Conservation (phyloP, 352 stramenopile species). For the Thraustotheca clavata region DNA sequence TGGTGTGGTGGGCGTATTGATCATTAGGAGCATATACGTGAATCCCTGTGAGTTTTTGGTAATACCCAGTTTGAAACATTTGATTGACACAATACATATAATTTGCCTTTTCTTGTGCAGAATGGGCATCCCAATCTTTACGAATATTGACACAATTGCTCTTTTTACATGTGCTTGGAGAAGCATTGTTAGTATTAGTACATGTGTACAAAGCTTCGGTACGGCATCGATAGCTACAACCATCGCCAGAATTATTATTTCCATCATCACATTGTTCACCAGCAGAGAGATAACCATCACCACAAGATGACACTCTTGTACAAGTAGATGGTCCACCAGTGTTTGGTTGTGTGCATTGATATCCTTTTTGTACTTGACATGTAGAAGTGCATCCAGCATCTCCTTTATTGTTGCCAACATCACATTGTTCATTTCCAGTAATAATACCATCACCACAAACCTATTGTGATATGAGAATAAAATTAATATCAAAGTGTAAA, state of each 20-base stretch:
- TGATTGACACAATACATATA: constrained; percentile 2
- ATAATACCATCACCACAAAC: constrained; percentile 25
- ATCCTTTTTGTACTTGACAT: constrained; percentile 22
- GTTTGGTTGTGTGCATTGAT: constrained; percentile 18
- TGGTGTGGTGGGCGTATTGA: constrained; percentile 18
- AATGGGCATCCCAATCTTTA: constrained; percentile 2
- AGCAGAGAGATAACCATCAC: constrained; percentile 22
- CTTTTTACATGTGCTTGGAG: constrained; percentile 15
- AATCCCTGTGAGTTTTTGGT: constrained; percentile 20
- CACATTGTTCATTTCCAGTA: constrained; percentile 23
- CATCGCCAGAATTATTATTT: constrained; percentile 23
- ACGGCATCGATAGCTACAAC: constrained; percentile 22
- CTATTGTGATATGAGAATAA: background rate
- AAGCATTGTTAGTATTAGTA: background rate
- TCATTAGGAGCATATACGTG: constrained; percentile 14
- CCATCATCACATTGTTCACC: constrained; percentile 27
- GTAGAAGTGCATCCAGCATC: constrained; percentile 22
- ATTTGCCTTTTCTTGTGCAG: constrained; percentile 5
- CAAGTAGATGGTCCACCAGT: background rate
- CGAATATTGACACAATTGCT: constrained; percentile 11
- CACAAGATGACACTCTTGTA: constrained; percentile 15
- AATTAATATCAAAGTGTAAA: background rate
- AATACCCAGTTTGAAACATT: constrained; percentile 8
- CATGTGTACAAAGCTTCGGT: constrained; percentile 25
- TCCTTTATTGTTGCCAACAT: constrained; percentile 24